Evolutionary conservation across 1,284 basidiomycete genomes (phyloP), one percentile per base, ranked within the genome.

Genomic region (Naganishia liquefaciens): DNA sequence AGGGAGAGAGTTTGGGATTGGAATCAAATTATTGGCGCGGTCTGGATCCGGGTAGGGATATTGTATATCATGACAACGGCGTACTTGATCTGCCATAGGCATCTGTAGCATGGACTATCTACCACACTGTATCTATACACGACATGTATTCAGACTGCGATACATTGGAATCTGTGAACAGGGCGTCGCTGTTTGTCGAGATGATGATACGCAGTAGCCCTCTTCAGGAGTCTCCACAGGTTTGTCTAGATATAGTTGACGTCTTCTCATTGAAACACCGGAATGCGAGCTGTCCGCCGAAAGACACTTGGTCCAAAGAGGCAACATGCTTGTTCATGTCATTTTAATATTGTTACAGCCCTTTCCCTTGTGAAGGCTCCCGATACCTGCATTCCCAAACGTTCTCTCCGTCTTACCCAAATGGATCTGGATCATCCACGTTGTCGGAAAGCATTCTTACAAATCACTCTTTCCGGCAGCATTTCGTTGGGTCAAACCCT

Each of bases 1-100:
- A 66, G 70, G 64, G 74, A 74, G 3, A 70, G 78, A 44, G 65
- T 62, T 9, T 79, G 78, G 78, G 75, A 79, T 70, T 79, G 78
- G 78, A 72, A 74, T 49, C 69, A 69, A 3, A 71, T 79, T 33
- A 74, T 74, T 27, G 64, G 71, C 40, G 71, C 75, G 55, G 78
- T 79, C 0, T 75, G 74, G 23, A 75, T 77, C 73, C 76, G 76
- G 63, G 70, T 79, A 1, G 75, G 75, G 7, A 64, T 62, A 11
- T 62, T 78, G 61, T 69, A 79, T 39, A 66, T 77, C 43, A 40
- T 77, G 33, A 79, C 77, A 21, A 71, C 70, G 10, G 76, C 74
- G 30, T 79, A 76, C 75, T 61, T 79, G 54, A 75, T 79, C 61
- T 77, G 63, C 21, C 63, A 54, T 39, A 50, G 63, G 42, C 54